These are phyloP conservation scores for Candida krabiensis DNA, from an alignment of 805 yeast genomes.

Conservation along the genomic window DNA sequence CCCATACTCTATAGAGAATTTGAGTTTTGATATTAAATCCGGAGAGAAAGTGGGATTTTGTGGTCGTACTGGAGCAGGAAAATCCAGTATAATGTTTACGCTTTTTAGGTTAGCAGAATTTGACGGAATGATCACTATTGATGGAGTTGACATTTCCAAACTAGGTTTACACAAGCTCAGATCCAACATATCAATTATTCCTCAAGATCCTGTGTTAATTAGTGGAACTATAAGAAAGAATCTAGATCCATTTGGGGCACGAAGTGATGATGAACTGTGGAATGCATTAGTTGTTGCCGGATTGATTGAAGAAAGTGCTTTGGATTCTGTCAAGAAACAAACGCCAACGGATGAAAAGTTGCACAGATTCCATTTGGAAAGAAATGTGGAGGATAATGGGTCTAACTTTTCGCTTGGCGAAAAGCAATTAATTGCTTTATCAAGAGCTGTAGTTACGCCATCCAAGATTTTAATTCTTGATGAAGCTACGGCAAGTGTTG, in stretches of 20 bases:
- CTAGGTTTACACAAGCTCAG: slow-evolving; percentile 71
- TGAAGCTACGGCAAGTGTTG: slow-evolving; percentile 79
- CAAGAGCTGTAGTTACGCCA: slow-evolving; percentile 67
- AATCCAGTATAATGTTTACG: slow-evolving; percentile 62
- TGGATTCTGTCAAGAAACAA: slow-evolving; percentile 37
- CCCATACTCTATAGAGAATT: slow-evolving; percentile 54
- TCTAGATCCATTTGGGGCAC: slow-evolving; percentile 70
- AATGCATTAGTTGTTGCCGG: slow-evolving; percentile 59
- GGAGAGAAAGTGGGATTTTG: slow-evolving; percentile 79
- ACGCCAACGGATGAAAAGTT: slow-evolving; percentile 26
- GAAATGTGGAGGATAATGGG: slow-evolving; percentile 66
- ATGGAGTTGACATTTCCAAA: slow-evolving; percentile 62
- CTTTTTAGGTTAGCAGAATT: slow-evolving; percentile 59
- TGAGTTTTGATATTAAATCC: slow-evolving; percentile 44
- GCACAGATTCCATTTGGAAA: slow-evolving; percentile 63
- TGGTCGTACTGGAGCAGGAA: slow-evolving; percentile 91
- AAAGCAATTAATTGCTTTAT: slow-evolving; percentile 65
- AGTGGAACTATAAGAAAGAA: slow-evolving; percentile 75
- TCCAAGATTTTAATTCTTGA: slow-evolving; percentile 64
- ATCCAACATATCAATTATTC: slow-evolving; percentile 73
- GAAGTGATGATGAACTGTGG: slow-evolving; percentile 59
- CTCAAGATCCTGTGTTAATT: slow-evolving; percentile 87
- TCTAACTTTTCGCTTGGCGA: slow-evolving; percentile 71
- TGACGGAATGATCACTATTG: slow-evolving; percentile 59
- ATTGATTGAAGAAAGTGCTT: slow-evolving; percentile 42